Base-by-base conservation (phyloP, 352 stramenopile species). In the Phytophthora aleatoria region DNA sequence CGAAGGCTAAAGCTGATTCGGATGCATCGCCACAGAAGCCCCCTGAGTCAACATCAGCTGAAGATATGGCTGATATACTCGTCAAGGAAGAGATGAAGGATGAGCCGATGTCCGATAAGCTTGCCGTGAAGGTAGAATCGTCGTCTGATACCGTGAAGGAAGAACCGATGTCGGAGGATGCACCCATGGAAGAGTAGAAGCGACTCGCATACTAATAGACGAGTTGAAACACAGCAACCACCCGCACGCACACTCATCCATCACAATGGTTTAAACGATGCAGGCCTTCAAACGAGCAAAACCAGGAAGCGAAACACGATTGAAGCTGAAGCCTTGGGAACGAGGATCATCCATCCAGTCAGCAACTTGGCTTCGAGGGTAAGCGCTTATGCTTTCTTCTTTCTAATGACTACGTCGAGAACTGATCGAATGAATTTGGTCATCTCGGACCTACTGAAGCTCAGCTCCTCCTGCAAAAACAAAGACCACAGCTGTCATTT, bases 361-460 rank as follows among this genome's bases (percentile, higher is more conserved):
- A 30, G 10, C 27, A 51, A 31, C 50, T 60, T 64, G 15, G 33
- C 31, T 63, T 50, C n/a, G 28, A 60, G n/a, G 28, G 33, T 44
- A 49, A 39, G 53, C 33, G 15, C 41, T 52, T 69, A 71, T 45
- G 67, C 33, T 66, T 83, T 80, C 63, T 89, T 89, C 66, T 90
- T 90, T 50, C 81, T 78, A 77, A 91, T 91, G 38, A 94, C 83
- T 31, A 90, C 79, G 65, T 95, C 87, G 42, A 95, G 64, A 45
- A 92, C 68, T 60, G 85, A 90, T 43, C 83, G 80, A 77, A 92
- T 90, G 62, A 95, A 95, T 48, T 90, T 90, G 55, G 83, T 92
- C 72, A 93, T 83, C 64, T 95, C 83, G 39, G 76, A 76, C 36
- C 85, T 79, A 58, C 79, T 89, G 70, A 95, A 95, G 43, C 76